Evolutionary conservation across 345 rosid genomes (phyloP), one percentile per base, ranked within the genome.

Genomic region (Rhodamnia argentea): DNA sequence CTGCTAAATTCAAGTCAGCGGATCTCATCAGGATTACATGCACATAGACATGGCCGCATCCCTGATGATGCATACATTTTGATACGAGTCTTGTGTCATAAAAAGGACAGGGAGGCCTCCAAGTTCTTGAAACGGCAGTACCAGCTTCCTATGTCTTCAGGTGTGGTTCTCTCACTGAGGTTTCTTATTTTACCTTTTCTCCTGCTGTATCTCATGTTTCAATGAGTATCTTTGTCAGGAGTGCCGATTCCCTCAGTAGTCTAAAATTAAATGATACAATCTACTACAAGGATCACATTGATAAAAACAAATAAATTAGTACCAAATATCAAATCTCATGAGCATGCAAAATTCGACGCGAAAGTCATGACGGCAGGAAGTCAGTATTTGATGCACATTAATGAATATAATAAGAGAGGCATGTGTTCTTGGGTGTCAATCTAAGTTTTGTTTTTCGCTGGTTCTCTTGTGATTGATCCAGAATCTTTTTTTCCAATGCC

Each of bases 141-240:
- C 87, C 91, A 97, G 86, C 95, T 96, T 86, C 99, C 99, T 84
- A 94, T 92, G 95, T 95, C 99, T 83, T 92, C 99, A 96, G 99
- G 99, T 97, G 89, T 78, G 29, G 83, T 52, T 85, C 86, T 70
- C 47, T 47, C 62, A 26, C n/a, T 82, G 7, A 58, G 76, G 14
- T 23, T 86, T 27, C 37, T 52, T 15, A 26, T 62, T 52, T 59
- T 82, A 10, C 82, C 52, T 56, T 7, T 14, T 78, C 32, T 83
- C 53, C 42, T 24, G 13, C 44, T 83, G 60, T 10, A 52, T 32
- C 60, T 54, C 15, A n/a, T 22, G 44, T 83, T 83, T 54, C 40
- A 32, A 16, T 18, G 26, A 70, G 81, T 70, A 70, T 70, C 47
- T 70, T 70, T 70, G 47, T 70, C 26, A 37, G 78, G 81, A 70